Percentiles rank a stretch among this genome's conserved stretches.
phyloP scores from a whole-genome alignment of 2,329 filamentous ascomycete species.

The Scopulariopsis brevicaulis region DNA sequence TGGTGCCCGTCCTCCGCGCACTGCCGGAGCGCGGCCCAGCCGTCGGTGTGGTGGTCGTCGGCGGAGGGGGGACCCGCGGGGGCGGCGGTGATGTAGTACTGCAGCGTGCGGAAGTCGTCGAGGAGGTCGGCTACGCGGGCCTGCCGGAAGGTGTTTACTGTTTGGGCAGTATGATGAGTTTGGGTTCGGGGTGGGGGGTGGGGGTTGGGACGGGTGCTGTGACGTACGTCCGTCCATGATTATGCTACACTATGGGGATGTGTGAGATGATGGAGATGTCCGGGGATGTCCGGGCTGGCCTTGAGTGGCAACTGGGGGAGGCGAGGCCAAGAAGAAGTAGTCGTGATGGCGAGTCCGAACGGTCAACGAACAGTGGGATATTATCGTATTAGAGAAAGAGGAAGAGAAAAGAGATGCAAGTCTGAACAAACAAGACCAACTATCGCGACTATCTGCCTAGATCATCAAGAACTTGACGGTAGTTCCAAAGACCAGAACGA shows the following conservation, averaged over 20 bases:
- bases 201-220: neutral
- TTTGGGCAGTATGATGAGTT: neutral
- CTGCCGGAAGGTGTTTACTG: slow-evolving; percentile 50
- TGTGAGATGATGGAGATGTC: neutral
- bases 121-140: slow-evolving; percentile 51
- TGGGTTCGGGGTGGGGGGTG: neutral
- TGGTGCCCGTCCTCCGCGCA: slow-evolving; percentile 51
- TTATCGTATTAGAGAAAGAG: neutral
- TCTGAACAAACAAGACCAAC: neutral
- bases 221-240: slow-evolving; percentile 4
- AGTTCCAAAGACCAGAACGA: too few relatives aligned
- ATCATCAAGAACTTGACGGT: too few relatives aligned
- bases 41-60: slow-evolving; percentile 52
- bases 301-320: neutral
- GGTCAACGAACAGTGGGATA: neutral
- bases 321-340: neutral
- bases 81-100: slow-evolving; percentile 49
- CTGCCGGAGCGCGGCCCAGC: slow-evolving; percentile 50
- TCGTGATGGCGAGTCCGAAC: neutral
- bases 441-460: neutral
- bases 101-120: slow-evolving; percentile 48
- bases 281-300: neutral
- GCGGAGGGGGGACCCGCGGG: slow-evolving; percentile 41
- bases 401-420: neutral
- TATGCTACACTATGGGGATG: neutral